phyloP scores from a whole-genome alignment of 2,329 filamentous ascomycete genomes.

The Colletotrichum limetticola region DNA sequence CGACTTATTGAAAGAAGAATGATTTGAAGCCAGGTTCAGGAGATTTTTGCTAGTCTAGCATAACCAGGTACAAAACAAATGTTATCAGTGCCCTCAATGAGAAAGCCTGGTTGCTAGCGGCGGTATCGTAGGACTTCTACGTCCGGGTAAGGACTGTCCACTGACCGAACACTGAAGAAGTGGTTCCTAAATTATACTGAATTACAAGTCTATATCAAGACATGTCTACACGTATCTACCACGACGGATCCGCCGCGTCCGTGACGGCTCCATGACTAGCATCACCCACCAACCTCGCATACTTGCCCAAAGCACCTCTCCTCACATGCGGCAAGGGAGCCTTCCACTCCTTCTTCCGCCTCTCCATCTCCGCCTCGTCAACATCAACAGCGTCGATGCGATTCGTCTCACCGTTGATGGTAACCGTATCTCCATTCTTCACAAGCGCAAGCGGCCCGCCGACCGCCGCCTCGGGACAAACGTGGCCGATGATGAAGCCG shows the following conservation, averaged over 20 bases:
- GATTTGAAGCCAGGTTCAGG: too few relatives aligned
- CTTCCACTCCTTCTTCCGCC: constrained; percentile 74
- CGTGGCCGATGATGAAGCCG: constrained; percentile 94
- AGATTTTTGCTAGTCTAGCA: too few relatives aligned
- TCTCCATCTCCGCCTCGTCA: constrained; percentile 75
- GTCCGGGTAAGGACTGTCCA: background rate
- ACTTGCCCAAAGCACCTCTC: constrained; percentile 89
- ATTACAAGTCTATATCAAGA: background rate
- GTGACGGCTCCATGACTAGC: constrained; percentile 93
- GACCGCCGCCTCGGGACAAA: constrained; percentile 88
- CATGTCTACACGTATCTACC: constrained; percentile 27
- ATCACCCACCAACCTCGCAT: constrained; percentile 87
- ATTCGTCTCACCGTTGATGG: constrained; percentile 86
- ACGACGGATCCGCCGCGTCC: constrained; percentile 59
- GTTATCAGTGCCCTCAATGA: background rate
- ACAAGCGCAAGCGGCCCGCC: constrained; percentile 91
- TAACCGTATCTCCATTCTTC: constrained; percentile 81
- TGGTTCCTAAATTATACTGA: background rate
- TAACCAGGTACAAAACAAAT: too few relatives aligned
- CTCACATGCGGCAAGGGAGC: constrained; percentile 78
- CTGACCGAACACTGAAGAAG: background rate
- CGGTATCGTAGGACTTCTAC: background rate
- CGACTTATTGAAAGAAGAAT: too few relatives aligned
- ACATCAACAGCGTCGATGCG: constrained; percentile 74
- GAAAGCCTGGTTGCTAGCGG: background rate